Conservation (phyloP, 495 filamentous ascomycete genomes). For the Letharia lupina region DNA sequence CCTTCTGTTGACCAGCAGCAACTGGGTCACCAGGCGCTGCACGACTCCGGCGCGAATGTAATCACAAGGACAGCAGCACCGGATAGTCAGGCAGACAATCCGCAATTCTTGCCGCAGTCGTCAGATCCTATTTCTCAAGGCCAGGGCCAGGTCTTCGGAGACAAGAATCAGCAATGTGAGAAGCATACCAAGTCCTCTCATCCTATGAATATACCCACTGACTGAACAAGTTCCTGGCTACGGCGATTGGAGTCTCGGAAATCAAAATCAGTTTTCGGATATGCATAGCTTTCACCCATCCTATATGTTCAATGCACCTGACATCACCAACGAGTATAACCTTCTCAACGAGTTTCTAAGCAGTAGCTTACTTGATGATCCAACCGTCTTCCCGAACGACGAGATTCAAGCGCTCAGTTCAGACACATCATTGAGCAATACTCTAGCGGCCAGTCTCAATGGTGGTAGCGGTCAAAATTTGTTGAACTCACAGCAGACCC, state of each 20-base stretch:
- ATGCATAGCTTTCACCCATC: slow-evolving; percentile 90
- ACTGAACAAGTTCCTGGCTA: slow-evolving; percentile 51
- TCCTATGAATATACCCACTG: slow-evolving; percentile 22
- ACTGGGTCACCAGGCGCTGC: slow-evolving; percentile 22
- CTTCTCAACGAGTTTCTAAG: slow-evolving; percentile 92
- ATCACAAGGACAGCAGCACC: neutral
- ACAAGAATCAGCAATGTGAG: slow-evolving; percentile 70
- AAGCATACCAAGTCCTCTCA: slow-evolving; percentile 28
- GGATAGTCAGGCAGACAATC: slow-evolving; percentile 2
- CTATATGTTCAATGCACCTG: slow-evolving; percentile 91
- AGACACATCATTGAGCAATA: slow-evolving; percentile 47
- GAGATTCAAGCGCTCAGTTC: slow-evolving; percentile 47
- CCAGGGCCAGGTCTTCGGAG: slow-evolving; percentile 19
- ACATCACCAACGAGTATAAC: slow-evolving; percentile 93
- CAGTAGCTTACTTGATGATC: slow-evolving; percentile 77
- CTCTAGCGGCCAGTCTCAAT: slow-evolving; percentile 36
- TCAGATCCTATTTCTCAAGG: slow-evolving; percentile 8
- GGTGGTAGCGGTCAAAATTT: slow-evolving; percentile 30
- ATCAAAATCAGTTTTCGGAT: slow-evolving; percentile 78
- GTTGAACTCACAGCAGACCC: slow-evolving; percentile 31
- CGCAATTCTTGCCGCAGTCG: slow-evolving; percentile 9
- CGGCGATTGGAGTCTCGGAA: slow-evolving; percentile 59
- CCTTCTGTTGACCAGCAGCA: slow-evolving; percentile 30
- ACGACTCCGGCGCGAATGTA: slow-evolving; percentile 12
- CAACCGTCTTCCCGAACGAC: slow-evolving; percentile 55